Evolutionary conservation across 345 rosid species (phyloP), one percentile per base, ranked within the genome.

Genomic region (Cardiospermum halicacabum): DNA sequence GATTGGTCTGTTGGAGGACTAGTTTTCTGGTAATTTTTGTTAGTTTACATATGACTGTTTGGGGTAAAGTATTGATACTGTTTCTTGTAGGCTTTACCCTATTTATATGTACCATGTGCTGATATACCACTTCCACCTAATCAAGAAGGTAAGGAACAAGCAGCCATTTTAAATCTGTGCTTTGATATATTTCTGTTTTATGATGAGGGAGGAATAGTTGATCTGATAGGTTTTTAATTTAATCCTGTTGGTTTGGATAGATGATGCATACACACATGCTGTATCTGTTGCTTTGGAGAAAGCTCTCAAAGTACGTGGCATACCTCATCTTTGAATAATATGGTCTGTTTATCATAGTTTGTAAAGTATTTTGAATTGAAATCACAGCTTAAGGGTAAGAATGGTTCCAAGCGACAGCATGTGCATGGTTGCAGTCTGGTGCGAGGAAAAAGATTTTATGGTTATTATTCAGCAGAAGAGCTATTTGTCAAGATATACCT

Each of bases 401-500:
- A 79, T 67, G 83, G 85, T 70, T 83, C 81, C 3, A 88, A 85
- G 75, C 81, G 88, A 61, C 96, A 88, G 61, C 97, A 94, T 54
- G 87, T 88, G 42, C 97, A 94, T 84, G 82, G 83, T 51, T 88
- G 85, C 77, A 76, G 82, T 72, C 81, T 88, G 77, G 97, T 94
- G 34, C 84, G 86, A 53, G 99, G 88, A 1, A 88, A 77, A 85
- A 86, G 72, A 71, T 82, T 93, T 77, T 93, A 93, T 77, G 99
- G 99, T 48, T 91, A 85, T 69, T 85, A 88, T 71, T 69, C 92
- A 63, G 74, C 75, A 3, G 99, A 93, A 74, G 97, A 88, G 81
- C 83, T 90, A 18, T 94, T 91, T 82, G 64, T 91, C 74, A 94
- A 94, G 83, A 87, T 94, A 69, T 82, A 85, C 66, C 61, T 94